A percentile compares a stretch with the other conserved stretches of the same genome.
phyloP scores from a whole-genome alignment of 345 rosid species.

The Litchi chinensis region DNA sequence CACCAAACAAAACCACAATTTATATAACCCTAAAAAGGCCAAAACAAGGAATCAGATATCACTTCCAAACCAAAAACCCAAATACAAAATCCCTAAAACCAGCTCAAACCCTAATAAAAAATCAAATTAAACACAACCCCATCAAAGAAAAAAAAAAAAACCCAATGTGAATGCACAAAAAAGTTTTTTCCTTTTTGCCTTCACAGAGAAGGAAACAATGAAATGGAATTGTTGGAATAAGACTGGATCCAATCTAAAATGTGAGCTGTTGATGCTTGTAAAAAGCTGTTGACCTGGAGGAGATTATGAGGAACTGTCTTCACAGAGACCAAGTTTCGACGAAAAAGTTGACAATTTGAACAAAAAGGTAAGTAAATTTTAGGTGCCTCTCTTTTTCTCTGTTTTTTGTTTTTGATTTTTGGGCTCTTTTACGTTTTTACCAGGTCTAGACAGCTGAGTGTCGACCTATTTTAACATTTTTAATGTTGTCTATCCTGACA shows the following conservation, averaged over 20 bases:
- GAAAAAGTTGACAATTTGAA: conserved; percentile 19
- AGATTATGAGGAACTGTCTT: conserved; percentile 8
- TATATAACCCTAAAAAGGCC: conserved; percentile 15
- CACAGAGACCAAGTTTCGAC: conserved; percentile 11
- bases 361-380: not conserved
- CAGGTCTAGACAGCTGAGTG: not conserved
- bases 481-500: not conserved
- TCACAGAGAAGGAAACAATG: not conserved
- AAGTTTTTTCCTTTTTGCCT: not conserved
- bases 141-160: not conserved
- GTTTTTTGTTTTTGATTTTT: not conserved
- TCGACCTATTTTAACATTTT: not conserved
- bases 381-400: not conserved
- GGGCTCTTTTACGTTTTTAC: not conserved
- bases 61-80: conserved; percentile 9
- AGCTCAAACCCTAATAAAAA: conserved; percentile 14
- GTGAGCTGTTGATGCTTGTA: conserved; percentile 16
- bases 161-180: not conserved
- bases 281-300: conserved; percentile 31
- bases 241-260: conserved; percentile 39
- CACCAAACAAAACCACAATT: conserved; percentile 29
- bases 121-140: not conserved
- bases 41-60: conserved; percentile 19
- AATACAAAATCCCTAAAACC: not conserved
- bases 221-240: conserved; percentile 16